phyloP scores from a whole-genome alignment of 495 filamentous ascomycete species.

The Terfezia claveryi region DNA sequence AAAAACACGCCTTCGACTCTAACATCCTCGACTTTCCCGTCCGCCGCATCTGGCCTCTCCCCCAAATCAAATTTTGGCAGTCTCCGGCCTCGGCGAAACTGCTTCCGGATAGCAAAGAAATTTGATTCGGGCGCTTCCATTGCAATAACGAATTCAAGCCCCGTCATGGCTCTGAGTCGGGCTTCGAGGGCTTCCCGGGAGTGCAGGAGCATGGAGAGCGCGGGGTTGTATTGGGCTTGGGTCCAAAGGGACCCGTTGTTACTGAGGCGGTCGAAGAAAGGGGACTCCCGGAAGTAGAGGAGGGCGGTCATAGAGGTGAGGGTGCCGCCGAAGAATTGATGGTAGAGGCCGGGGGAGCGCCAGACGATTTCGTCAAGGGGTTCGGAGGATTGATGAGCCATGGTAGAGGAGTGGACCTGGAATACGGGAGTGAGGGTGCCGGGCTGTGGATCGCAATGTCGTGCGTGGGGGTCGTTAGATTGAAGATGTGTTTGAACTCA shows the following conservation, averaged over 20 bases:
- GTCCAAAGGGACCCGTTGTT: conserved; percentile 62
- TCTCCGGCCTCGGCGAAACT: conserved; percentile 33
- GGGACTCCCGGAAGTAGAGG: conserved; percentile 67
- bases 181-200: conserved; percentile 64
- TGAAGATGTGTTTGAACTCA: too few species aligned
- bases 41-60: conserved; percentile 23
- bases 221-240: conserved; percentile 51
- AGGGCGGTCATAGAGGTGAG: conserved; percentile 34
- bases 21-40: conserved; percentile 35
- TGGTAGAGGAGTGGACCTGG: too few species aligned
- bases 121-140: conserved; percentile 40
- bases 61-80: background rate
- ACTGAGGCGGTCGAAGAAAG: conserved; percentile 74
- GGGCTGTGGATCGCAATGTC: too few species aligned
- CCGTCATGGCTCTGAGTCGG: conserved; percentile 53
- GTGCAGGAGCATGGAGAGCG: conserved; percentile 35
- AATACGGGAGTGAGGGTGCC: too few species aligned
- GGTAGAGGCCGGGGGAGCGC: conserved; percentile 1
- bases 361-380: conserved; percentile 16
- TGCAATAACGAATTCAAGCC: conserved; percentile 61
- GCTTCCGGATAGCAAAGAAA: conserved; percentile 85
- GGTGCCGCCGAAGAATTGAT: background rate
- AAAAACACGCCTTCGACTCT: conserved; percentile 59
- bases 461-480: too few species aligned
- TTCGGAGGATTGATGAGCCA: background rate